These are phyloP conservation scores for Thelephora ganbajun DNA, from an alignment of 768 basidiomycete species.

Conservation along the genomic window DNA sequence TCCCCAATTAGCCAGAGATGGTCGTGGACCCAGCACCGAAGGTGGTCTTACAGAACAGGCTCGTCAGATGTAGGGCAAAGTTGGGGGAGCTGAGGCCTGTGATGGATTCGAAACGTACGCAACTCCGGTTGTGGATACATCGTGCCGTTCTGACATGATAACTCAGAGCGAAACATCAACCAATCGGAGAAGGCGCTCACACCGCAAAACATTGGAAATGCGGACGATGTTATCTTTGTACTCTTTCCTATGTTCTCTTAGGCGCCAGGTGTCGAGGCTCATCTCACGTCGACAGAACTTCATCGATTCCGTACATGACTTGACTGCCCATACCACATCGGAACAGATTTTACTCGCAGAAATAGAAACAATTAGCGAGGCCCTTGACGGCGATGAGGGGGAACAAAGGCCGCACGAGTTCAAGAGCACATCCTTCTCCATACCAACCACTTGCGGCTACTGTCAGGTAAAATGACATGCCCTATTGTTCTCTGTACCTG, in stretches of 20 bases:
- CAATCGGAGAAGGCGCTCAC: slow-evolving; percentile 32
- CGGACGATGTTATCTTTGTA: slow-evolving; percentile 47
- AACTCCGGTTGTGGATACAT: slow-evolving; percentile 3
- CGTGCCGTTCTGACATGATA: neutral
- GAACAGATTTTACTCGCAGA: slow-evolving; percentile 50
- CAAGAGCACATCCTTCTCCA: slow-evolving; percentile 78
- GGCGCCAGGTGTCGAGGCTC: neutral
- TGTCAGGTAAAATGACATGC: slow-evolving; percentile 33
- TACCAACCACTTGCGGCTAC: slow-evolving; percentile 70
- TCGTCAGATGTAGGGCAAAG: slow-evolving; percentile 44
- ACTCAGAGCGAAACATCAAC: slow-evolving; percentile 39
- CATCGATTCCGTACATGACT: slow-evolving; percentile 49
- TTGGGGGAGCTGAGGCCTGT: slow-evolving; percentile 46
- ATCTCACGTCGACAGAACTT: slow-evolving; percentile 29
- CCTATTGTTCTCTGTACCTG: neutral
- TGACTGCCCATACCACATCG: slow-evolving; percentile 37
- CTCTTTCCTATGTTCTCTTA: slow-evolving; percentile 9
- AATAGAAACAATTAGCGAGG: slow-evolving; percentile 40
- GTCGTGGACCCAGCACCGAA: slow-evolving; percentile 58
- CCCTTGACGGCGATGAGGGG: slow-evolving; percentile 70
- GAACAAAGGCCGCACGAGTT: slow-evolving; percentile 59
- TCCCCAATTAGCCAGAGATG: slow-evolving; percentile 28
- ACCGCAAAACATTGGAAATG: slow-evolving; percentile 37
- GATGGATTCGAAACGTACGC: slow-evolving; percentile 49
- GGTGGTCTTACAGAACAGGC: slow-evolving; percentile 69